Conservation (phyloP, 108 stramenopile genomes). For the Skeletonema potamos region DNA sequence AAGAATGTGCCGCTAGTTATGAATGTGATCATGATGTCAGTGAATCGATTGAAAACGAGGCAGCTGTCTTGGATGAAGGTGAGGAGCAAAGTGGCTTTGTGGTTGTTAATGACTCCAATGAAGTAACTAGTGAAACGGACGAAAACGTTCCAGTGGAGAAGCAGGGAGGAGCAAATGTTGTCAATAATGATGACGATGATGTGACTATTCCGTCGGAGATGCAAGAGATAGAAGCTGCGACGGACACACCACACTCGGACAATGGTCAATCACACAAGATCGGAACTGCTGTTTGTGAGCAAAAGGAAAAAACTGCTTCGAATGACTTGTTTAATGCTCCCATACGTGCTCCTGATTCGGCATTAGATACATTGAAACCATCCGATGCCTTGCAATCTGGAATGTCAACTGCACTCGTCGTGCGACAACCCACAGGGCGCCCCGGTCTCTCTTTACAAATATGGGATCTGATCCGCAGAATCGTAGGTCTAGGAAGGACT, state of each 20-base stretch:
- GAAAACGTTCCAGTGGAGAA: not conserved
- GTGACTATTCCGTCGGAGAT: not conserved
- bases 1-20: not conserved
- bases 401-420: slow-evolving; percentile 45
- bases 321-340: not conserved
- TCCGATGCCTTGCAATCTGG: slow-evolving; percentile 20
- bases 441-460: slow-evolving; percentile 27
- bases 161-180: not conserved
- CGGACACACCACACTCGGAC: not conserved
- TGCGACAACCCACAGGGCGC: slow-evolving; percentile 9
- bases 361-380: slow-evolving; percentile 18
- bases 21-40: not conserved
- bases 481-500: slow-evolving; percentile 31
- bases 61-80: not conserved
- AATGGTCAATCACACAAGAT: not conserved
- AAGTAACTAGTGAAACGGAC: not conserved
- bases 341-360: not conserved
- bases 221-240: not conserved
- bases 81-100: not conserved
- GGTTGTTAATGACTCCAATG: slow-evolving; percentile 1
- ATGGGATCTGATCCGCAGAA: slow-evolving; percentile 40
- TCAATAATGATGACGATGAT: not conserved
- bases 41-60: not conserved
- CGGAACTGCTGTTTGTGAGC: not conserved
- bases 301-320: not conserved